phyloP scores from a whole-genome alignment of 192 early-diverging fungal genomes.

The Backusella circina region DNA sequence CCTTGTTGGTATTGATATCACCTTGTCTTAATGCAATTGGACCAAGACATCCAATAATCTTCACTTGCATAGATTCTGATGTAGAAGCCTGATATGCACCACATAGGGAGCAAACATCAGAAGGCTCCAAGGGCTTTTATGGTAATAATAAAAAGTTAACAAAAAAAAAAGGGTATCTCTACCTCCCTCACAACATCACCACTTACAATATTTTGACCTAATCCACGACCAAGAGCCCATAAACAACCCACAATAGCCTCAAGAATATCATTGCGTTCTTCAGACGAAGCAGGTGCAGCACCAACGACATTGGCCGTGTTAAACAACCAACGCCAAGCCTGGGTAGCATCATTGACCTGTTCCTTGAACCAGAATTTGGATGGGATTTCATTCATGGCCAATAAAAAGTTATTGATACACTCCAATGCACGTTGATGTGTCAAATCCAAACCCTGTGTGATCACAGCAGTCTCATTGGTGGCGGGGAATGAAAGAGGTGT shows the following conservation, averaged over 20 bases:
- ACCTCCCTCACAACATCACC: no score
- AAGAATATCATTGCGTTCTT: constrained; percentile 48
- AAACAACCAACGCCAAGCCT: constrained; percentile 61
- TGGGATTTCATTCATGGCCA: constrained; percentile 66
- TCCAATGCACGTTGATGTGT: constrained; percentile 67
- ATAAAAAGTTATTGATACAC: constrained; percentile 73
- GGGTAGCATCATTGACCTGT: constrained; percentile 35
- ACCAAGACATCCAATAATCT: constrained; percentile 71
- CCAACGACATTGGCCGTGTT: constrained; percentile 46
- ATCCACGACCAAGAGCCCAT: constrained; percentile 73
- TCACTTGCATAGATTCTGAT: constrained; percentile 54
- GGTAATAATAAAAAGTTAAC: neutral
- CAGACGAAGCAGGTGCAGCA: constrained; percentile 36
- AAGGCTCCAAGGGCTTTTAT: constrained; percentile 35
- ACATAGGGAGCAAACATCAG: constrained; percentile 40
- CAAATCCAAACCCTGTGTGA: constrained; percentile 50
- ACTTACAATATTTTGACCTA: constrained; percentile 52
- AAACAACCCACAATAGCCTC: constrained; percentile 70
- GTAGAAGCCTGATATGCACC: constrained; percentile 39
- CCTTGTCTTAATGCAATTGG: constrained; percentile 70
- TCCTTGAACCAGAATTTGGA: constrained; percentile 64
- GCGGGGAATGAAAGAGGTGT: constrained; percentile 47
- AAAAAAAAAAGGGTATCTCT: neutral
- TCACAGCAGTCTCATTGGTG: constrained; percentile 19
- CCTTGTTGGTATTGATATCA: constrained; percentile 63